Percentiles rank a stretch among this genome's conserved stretches.
Conservation (phyloP, 2,329 filamentous ascomycete genomes). For the Daldinia eschscholtzii region DNA sequence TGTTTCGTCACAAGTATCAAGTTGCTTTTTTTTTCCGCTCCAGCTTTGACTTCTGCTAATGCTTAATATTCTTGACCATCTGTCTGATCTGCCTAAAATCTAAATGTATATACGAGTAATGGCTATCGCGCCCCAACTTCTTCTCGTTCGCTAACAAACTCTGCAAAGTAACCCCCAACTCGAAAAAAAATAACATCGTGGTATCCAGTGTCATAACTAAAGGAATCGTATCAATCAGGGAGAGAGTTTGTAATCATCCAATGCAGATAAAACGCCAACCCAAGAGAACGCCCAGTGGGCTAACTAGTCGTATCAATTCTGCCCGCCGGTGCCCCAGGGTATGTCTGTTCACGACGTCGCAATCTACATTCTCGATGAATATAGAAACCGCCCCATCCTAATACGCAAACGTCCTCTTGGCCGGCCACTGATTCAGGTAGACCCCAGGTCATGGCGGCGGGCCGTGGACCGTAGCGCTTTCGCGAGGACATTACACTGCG, state of each 20-base stretch:
- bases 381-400: slow-evolving; percentile 21
- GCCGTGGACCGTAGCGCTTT: slow-evolving; percentile 25
- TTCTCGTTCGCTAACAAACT: slow-evolving; percentile 35
- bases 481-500: slow-evolving; percentile 29
- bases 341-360: slow-evolving; percentile 23
- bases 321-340: slow-evolving; percentile 20
- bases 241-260: slow-evolving; percentile 43
- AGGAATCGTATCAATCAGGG: slow-evolving; percentile 43
- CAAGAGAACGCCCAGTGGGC: slow-evolving; percentile 32
- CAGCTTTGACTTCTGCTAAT: neutral
- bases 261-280: slow-evolving; percentile 44
- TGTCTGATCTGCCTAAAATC: slow-evolving; percentile 34
- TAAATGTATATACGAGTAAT: slow-evolving; percentile 28
- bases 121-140: slow-evolving; percentile 20
- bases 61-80: slow-evolving; percentile 8
- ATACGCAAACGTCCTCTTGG: slow-evolving; percentile 35
- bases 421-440: slow-evolving; percentile 39
- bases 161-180: slow-evolving; percentile 36
- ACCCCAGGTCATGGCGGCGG: slow-evolving; percentile 28
- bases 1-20: neutral
- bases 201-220: slow-evolving; percentile 50
- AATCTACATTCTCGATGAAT: slow-evolving; percentile 28
- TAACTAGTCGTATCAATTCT: slow-evolving; percentile 18
- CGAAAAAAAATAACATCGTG: slow-evolving; percentile 44
- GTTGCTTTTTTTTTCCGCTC: neutral